These are phyloP conservation scores for Vachellia collinsii DNA, from an alignment of 306 rosid species.

Conservation along the genomic window DNA sequence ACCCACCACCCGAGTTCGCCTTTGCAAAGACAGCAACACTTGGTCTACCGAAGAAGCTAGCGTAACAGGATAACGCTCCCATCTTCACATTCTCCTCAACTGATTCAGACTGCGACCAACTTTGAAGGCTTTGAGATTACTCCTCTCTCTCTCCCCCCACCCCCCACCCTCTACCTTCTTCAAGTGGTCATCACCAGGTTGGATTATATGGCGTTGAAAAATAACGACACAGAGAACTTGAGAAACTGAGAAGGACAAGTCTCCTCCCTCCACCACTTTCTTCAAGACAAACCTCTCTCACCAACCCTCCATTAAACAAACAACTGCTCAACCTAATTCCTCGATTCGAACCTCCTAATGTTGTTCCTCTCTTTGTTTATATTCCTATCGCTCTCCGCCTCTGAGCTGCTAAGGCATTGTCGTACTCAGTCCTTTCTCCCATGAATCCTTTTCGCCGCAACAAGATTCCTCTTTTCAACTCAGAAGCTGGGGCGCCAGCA, in stretches of 20 bases:
- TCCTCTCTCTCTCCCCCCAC: constrained; percentile 37
- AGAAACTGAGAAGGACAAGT: constrained; percentile 57
- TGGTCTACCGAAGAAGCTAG: constrained; percentile 33
- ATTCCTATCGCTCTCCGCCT: constrained; percentile 41
- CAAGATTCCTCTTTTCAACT: constrained; percentile 46
- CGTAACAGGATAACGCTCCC: constrained; percentile 34
- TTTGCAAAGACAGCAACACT: constrained; percentile 40
- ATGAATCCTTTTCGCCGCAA: constrained; percentile 61
- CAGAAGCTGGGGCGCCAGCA: constrained; percentile 42
- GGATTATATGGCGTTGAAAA: constrained; percentile 29
- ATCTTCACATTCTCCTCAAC: constrained; percentile 45
- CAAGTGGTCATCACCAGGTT: constrained; percentile 46
- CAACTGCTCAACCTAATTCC: constrained; percentile 25
- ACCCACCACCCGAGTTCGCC: constrained; percentile 4
- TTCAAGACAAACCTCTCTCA: constrained; percentile 72
- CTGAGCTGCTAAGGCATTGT: background rate
- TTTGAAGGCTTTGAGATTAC: constrained; percentile 66
- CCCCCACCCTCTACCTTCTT: background rate
- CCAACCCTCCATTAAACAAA: constrained; percentile 67
- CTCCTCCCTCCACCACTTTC: constrained; percentile 57
- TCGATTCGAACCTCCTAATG: constrained; percentile 1
- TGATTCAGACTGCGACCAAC: constrained; percentile 56
- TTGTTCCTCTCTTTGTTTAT: constrained; percentile 47
- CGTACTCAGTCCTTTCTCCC: constrained; percentile 13
- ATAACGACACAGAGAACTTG: constrained; percentile 5